Percentiles rank a stretch among this genome's conserved stretches.
phyloP scores from a whole-genome alignment of 1,139 yeast genomes.

The Lodderomyces margitis region DNA sequence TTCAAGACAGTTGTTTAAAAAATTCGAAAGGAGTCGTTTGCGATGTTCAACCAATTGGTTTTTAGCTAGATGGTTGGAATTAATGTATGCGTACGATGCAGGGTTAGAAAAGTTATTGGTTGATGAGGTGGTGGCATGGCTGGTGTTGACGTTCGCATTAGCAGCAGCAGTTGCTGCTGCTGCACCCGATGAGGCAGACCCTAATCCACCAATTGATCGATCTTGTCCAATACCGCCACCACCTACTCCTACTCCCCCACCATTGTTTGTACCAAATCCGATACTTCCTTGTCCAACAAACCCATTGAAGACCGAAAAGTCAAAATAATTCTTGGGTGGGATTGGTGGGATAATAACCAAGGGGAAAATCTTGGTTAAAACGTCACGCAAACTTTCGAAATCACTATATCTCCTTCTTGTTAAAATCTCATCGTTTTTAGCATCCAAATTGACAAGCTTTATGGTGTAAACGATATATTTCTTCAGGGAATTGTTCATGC shows the following conservation, averaged over 20 bases:
- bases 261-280: constrained; percentile 6
- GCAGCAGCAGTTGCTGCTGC: constrained; percentile 4
- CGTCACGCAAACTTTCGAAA: constrained; percentile 76
- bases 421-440: constrained; percentile 35
- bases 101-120: constrained; percentile 5
- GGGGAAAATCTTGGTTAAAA: constrained; percentile 74
- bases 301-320: constrained; percentile 36
- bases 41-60: constrained; percentile 55
- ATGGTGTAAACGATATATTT: constrained; percentile 80
- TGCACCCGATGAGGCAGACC: not conserved
- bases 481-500: constrained; percentile 57
- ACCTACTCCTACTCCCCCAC: constrained; percentile 3
- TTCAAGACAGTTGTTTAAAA: constrained; percentile 70
- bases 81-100: constrained; percentile 37
- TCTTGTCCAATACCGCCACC: constrained; percentile 2
- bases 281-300: constrained; percentile 21
- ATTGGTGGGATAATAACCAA: constrained; percentile 86
- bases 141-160: not conserved
- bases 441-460: constrained; percentile 39
- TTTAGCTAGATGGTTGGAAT: constrained; percentile 43
- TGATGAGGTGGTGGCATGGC: constrained; percentile 6
- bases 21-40: constrained; percentile 72
- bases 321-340: constrained; percentile 78
- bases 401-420: constrained; percentile 89
- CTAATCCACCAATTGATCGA: not conserved